Evolutionary conservation across 768 basidiomycete species (phyloP), one percentile per base, ranked within the genome.

Genomic region (Boletellus ananas): DNA sequence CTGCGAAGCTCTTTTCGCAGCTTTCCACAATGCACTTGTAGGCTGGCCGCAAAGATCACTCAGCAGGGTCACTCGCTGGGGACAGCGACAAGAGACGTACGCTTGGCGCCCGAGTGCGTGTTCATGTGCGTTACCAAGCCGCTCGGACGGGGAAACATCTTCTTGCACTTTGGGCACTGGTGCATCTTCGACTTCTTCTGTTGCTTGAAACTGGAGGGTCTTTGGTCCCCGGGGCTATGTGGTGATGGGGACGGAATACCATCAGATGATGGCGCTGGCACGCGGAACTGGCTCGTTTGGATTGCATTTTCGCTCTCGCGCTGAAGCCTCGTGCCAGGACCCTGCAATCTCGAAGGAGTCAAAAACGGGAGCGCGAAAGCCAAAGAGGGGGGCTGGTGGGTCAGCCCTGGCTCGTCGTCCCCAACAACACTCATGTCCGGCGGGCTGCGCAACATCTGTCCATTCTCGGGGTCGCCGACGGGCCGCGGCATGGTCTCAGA

Each of bases 1-100:
- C 87, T 17, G 85, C 81, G 59, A 90, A 91, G 4, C 74, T 76
- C 61, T 85, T 84, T 27, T 71, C 67, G 62, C 89, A 91, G 31
- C 75, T 74, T 13, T 77, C 71, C 43, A 83, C 80, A 0, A 69
- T 75, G 60, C 88, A 91, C 34, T 67, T 67, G 31, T 55, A 65
- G 17, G 67, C 59, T 63, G 27, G 45, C 4, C 40, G 5, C 35
- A 49, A 11, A 38, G 17, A 12, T 13, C 10, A 13, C 27, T 65
- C 11, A 57, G 55, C 46, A 49, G 25, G 29, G 43, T 25, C 16
- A n/a, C 34, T 18, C 45, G 18, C 23, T 6, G 38, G 45, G 31
- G 29, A 51, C 11, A 39, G 20, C 35, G 37, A 23, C 23, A 34
- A 23, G 45, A 36, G 9, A 48, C 78, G 43, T 64, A 79, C 78